Evolutionary conservation across 202 grass and related monocot species (phyloP), one percentile per base, ranked within the genome.

Genomic region (Digitaria exilis): DNA sequence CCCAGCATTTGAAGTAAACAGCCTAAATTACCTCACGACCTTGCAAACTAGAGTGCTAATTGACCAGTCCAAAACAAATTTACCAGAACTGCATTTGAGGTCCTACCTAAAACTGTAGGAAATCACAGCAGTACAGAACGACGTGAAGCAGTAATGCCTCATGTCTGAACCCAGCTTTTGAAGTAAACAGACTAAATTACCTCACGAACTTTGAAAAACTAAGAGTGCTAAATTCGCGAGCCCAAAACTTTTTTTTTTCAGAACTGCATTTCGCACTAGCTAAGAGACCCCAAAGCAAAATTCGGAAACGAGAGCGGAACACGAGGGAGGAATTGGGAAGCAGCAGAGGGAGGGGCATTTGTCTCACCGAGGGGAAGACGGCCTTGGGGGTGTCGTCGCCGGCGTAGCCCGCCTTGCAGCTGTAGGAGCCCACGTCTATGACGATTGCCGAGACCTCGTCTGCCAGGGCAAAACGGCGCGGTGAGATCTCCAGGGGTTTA

Each of bases 391-490:
- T 89, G 84, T 99, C 96, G 83, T 99, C 96, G 0, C 96, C 96
- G 1, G 96, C 96, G 59, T 99, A 99, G 2, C 96, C 96, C 25
- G 93, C 93, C 89, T 99, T 99, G 87, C 96, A 99, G 83, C 89
- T 99, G 88, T 99, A 90, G 1, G 93, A 99, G 2, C 96, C 96
- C 78, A 99, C 87, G 57, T 99, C 96, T 26, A 99, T 85, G 80
- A 99, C 96, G 80, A 99, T 96, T 60, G 96, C 96, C 55, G 96
- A 96, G 6, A 99, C 96, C 83, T 99, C 96, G 76, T 99, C 96
- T 99, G 81, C 63, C 31, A 35, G 69, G 83, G 43, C 72, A 10
- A 76, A 85, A 59, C 32, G 54, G 60, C 44, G 45, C 71, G 37
- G 9, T 49, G 73, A 88, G 73, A 86, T 79, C 81, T 81, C 83